Evolutionary conservation across 805 yeast genomes (phyloP).

Genomic region (Wickerhamiella brachini): DNA sequence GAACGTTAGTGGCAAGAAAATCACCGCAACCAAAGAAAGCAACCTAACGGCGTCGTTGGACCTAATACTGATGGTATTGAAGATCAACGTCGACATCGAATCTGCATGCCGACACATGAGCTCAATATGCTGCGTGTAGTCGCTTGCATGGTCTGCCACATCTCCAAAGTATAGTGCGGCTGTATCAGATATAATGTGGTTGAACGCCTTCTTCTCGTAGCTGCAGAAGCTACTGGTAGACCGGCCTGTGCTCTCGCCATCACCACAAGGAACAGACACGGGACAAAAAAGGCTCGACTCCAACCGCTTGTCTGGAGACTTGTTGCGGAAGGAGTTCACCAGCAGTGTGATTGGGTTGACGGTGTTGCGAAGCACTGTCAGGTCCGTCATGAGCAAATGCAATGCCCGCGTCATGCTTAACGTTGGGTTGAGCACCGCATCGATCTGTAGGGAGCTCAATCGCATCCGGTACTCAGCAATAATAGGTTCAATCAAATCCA

Average conservation of each 20-base stretch:
- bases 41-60: constrained; percentile 42
- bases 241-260: not conserved
- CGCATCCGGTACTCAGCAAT: constrained; percentile 37
- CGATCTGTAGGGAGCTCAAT: constrained; percentile 37
- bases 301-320: not conserved
- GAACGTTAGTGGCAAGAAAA: constrained; percentile 44
- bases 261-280: not conserved
- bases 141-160: constrained; percentile 41
- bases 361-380: constrained; percentile 33
- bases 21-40: constrained; percentile 42
- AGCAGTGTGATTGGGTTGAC: constrained; percentile 36
- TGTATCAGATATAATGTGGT: constrained; percentile 25
- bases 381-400: constrained; percentile 41
- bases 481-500: constrained; percentile 41
- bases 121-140: constrained; percentile 40
- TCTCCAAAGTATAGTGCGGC: constrained; percentile 39
- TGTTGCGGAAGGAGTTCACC: constrained; percentile 29
- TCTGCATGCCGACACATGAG: constrained; percentile 40
- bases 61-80: constrained; percentile 43
- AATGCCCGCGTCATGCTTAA: constrained; percentile 38
- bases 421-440: constrained; percentile 37
- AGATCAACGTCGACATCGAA: constrained; percentile 37
- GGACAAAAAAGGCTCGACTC: not conserved
- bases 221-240: not conserved
- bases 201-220: not conserved